These are phyloP conservation scores for Curvularia eragrostidis DNA, from an alignment of 2,329 filamentous ascomycete genomes.

Conservation along the genomic window DNA sequence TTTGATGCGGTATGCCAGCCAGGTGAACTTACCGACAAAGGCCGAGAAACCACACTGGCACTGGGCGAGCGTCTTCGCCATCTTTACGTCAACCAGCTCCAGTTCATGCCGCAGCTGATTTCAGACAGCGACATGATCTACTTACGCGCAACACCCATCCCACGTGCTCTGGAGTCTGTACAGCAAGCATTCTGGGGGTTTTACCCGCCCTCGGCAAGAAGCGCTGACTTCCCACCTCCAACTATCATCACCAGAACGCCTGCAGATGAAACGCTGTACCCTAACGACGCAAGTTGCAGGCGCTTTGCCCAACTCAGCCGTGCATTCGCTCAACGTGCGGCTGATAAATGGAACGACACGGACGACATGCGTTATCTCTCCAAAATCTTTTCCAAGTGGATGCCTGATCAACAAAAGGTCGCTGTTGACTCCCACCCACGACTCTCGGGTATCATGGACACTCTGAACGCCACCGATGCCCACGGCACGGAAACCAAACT, in stretches of 20 bases:
- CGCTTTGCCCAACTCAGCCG: slow-evolving; percentile 57
- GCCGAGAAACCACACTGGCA: slow-evolving; percentile 57
- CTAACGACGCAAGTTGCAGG: slow-evolving; percentile 58
- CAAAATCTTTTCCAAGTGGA: slow-evolving; percentile 79
- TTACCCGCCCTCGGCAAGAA: slow-evolving; percentile 54
- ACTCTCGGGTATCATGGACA: slow-evolving; percentile 91
- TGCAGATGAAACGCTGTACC: slow-evolving; percentile 58
- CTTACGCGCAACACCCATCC: slow-evolving; percentile 58
- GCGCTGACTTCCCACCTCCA: slow-evolving; percentile 52
- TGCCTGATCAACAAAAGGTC: slow-evolving; percentile 73
- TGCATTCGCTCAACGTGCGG: slow-evolving; percentile 57
- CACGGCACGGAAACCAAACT: slow-evolving; percentile 81
- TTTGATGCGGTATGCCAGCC: slow-evolving; percentile 74
- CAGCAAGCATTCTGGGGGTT: slow-evolving; percentile 59
- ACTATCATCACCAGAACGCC: slow-evolving; percentile 55
- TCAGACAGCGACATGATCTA: slow-evolving; percentile 54
- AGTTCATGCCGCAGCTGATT: slow-evolving; percentile 56
- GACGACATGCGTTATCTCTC: slow-evolving; percentile 86
- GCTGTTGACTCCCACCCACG: slow-evolving; percentile 85
- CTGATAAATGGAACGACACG: slow-evolving; percentile 60
- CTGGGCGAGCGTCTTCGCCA: slow-evolving; percentile 57
- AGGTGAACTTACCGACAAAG: slow-evolving; percentile 59
- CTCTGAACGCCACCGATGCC: slow-evolving; percentile 84
- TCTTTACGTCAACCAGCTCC: slow-evolving; percentile 59
- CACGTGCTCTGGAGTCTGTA: slow-evolving; percentile 58